Evolutionary conservation across 2,329 filamentous ascomycete species (phyloP), one percentile per base, ranked within the genome.

Genomic region (Sphaceloma murrayae): DNA sequence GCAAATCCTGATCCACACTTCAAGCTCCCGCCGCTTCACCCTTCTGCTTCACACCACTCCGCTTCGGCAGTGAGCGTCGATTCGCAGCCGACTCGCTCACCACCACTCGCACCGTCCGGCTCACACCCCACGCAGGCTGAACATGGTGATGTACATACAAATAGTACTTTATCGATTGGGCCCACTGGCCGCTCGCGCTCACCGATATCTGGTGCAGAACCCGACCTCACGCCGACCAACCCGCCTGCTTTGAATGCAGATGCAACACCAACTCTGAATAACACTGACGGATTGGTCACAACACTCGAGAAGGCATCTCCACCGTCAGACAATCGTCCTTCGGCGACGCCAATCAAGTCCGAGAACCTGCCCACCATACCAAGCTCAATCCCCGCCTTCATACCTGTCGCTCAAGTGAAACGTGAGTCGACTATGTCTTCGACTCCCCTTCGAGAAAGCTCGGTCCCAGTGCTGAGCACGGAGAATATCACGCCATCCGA

Each of bases 331-430:
- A 22, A 26, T 17, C 36, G 21, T 9, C 45, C 46, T 3, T 42
- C 48, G 8, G 36, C 43, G 16, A 49, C 51, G 17, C 47, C 50
- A 21, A 48, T 39, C 42, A 46, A 45, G 55, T 56, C 40, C 53
- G 53, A 56, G 49, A 52, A 57, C 17, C 48, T 53, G 21, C 45
- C 48, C 8, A 48, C 48, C 45, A 46, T 49, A 44, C 49, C 27
- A 24, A 45, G 50, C 45, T 51, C 48, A 43, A 34, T 46, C 49
- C 34, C 45, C 13, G 27, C 22, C 2, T 56, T 61, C 34, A 67
- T 67, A 51, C 61, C 66, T 3, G 57, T 71, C 21, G 61, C 64
- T 46, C 57, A 62, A 31, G 58, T 67, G 10, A 69, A 69, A 54
- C 66, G 60, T 55, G 68, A 70, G 46, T 59, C 67, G 42, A 63